A percentile compares a stretch with the other conserved stretches of the same genome.
phyloP scores from a whole-genome alignment of 208 protist species.

The Leishmania tarentolae region DNA sequence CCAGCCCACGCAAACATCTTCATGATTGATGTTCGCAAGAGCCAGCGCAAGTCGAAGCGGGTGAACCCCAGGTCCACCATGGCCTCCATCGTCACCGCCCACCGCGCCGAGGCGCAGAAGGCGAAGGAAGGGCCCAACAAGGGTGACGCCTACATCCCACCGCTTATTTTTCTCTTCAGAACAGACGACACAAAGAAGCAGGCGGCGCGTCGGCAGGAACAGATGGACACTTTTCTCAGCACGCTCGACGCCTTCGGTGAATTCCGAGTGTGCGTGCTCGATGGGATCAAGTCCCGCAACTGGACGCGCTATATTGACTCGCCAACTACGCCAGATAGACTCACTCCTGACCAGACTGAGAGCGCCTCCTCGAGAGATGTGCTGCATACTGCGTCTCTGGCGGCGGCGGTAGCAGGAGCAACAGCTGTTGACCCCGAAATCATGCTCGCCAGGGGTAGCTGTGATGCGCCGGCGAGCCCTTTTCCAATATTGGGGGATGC shows the following conservation, averaged over 20 bases:
- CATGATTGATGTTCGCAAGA: conserved; percentile 31
- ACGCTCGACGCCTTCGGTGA: conserved; percentile 18
- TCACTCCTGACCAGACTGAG: neutral
- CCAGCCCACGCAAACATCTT: conserved; percentile 26
- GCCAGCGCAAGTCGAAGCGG: conserved; percentile 15
- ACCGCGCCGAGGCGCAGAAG: conserved; percentile 22
- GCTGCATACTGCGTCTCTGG: neutral
- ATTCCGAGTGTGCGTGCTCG: conserved; percentile 34
- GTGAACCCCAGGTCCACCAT: conserved; percentile 23
- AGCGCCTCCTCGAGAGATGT: neutral
- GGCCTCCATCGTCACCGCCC: conserved; percentile 16
- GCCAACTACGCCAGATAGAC: neutral
- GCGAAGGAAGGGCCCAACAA: conserved; percentile 4
- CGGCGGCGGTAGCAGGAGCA: neutral
- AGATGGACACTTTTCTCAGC: conserved; percentile 22
- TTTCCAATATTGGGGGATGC: neutral
- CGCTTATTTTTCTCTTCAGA: conserved; percentile 31
- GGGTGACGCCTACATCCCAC: conserved; percentile 11
- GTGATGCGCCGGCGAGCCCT: neutral
- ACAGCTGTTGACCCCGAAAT: neutral
- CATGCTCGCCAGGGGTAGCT: neutral
- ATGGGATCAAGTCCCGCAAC: conserved; percentile 21
- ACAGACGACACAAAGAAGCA: conserved; percentile 29
- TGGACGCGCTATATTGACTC: conserved; percentile 24
- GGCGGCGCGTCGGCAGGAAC: conserved; percentile 27